Percentiles rank a stretch among this genome's conserved stretches.
phyloP scores from a whole-genome alignment of 2,329 filamentous ascomycete species.

The Xylaria sp. region DNA sequence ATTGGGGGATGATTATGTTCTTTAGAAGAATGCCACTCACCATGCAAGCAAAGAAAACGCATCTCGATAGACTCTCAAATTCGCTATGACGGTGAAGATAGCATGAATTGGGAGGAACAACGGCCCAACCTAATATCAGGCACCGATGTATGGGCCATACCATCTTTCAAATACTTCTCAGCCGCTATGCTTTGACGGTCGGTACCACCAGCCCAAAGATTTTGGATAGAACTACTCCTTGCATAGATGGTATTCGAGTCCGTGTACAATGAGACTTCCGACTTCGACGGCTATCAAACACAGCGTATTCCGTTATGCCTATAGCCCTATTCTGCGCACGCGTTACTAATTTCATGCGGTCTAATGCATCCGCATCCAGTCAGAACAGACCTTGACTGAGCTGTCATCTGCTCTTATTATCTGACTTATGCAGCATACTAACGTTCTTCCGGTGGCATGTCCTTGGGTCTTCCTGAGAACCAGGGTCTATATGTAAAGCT shows the following conservation, averaged over 20 bases:
- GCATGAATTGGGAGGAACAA: background rate
- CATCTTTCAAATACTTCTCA: slow-evolving; percentile 30
- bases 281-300: background rate
- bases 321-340: background rate
- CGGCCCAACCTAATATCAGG: background rate
- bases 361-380: slow-evolving; percentile 4
- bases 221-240: background rate
- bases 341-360: background rate
- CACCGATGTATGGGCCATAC: slow-evolving; percentile 2
- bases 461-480: slow-evolving; percentile 27
- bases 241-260: slow-evolving; percentile 8
- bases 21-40: slow-evolving; percentile 18
- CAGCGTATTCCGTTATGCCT: background rate
- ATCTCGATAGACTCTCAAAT: slow-evolving; percentile 31
- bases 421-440: background rate
- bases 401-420: background rate
- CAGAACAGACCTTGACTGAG: slow-evolving; percentile 4
- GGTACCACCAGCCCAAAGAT: slow-evolving; percentile 9
- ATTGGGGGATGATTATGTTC: background rate
- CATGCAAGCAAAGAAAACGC: slow-evolving; percentile 42
- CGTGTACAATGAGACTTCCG: background rate
- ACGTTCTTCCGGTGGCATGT: slow-evolving; percentile 28
- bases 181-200: background rate
- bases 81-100: slow-evolving; percentile 1
- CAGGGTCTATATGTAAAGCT: slow-evolving; percentile 28